phyloP scores from a whole-genome alignment of 345 rosid species.

The Camelina sativa region DNA sequence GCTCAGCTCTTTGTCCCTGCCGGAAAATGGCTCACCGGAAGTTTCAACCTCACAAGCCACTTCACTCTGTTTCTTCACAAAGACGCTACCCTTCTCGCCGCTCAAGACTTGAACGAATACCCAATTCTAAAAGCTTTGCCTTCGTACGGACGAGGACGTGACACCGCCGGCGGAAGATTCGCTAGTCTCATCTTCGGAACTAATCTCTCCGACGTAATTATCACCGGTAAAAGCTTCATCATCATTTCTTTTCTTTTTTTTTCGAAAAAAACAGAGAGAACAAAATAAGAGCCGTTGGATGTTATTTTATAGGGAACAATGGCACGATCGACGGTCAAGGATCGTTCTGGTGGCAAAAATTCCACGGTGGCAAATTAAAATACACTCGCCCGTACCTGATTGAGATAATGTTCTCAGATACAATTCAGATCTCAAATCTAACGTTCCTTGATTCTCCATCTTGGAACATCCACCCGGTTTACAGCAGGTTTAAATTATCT shows the following conservation, averaged over 20 bases:
- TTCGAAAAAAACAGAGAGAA: not conserved
- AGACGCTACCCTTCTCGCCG: constrained; percentile 85
- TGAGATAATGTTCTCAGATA: constrained; percentile 72
- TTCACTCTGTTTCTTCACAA: constrained; percentile 84
- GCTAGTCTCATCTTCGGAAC: constrained; percentile 83
- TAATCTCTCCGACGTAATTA: constrained; percentile 80
- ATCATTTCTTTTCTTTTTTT: not conserved
- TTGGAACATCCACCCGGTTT: constrained; percentile 94
- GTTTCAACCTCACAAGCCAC: constrained; percentile 78
- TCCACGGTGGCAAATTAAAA: constrained; percentile 75
- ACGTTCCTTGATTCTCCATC: constrained; percentile 86
- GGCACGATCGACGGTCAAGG: constrained; percentile 96
- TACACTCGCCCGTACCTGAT: constrained; percentile 89
- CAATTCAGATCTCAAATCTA: constrained; percentile 78
- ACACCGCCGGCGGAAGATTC: constrained; percentile 82
- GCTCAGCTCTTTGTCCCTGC: constrained; percentile 77
- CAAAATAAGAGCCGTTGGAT: constrained; percentile 33
- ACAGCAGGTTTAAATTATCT: constrained; percentile 63
- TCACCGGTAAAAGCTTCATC: constrained; percentile 60
- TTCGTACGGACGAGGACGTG: constrained; percentile 94
- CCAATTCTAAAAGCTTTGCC: constrained; percentile 77
- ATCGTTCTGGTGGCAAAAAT: constrained; percentile 88
- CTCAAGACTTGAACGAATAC: constrained; percentile 78
- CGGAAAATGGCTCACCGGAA: constrained; percentile 89
- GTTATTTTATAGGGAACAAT: constrained; percentile 57